Evolutionary conservation across 169 alveolate species (phyloP), one percentile per base, ranked within the genome.

Genomic region (Amoebophrya sp.): DNA sequence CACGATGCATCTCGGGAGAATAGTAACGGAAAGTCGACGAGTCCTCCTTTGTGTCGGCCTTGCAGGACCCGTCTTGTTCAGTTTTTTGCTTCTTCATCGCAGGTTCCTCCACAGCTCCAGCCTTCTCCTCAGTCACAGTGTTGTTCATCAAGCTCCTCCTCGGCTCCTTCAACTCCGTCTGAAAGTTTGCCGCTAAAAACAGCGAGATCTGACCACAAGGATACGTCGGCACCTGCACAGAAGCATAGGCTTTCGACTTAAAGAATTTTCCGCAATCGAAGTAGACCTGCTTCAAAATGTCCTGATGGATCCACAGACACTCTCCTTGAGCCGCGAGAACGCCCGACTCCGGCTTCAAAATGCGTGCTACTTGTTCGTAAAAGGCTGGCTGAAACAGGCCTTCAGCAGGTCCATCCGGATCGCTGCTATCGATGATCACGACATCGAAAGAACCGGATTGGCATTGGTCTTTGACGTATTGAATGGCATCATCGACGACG

Each of bases 331-430:
- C n/a, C 83, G 93, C 36, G 90, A 93, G 77, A 93, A 91, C 33
- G n/a, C n/a, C n/a, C n/a, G n/a, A n/a, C n/a, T n/a, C n/a, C n/a
- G n/a, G n/a, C n/a, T n/a, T n/a, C n/a, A n/a, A n/a, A n/a, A n/a
- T n/a, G n/a, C n/a, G n/a, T n/a, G n/a, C n/a, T n/a, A 94, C 94
- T 78, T 94, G 92, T 89, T 91, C 93, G 91, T 95, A 95, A 90
- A 95, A 95, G 65, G 89, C 95, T 90, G 93, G 93, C 55, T 93
- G 93, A 91, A 95, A 95, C 83, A 95, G 92, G 14, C 93, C 83
- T 89, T 90, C 95, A 14, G 95, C 95, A 0, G 96, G 96, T 39
- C 96, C 96, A 14, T 93, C 89, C 0, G 97, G 97, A 78, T 95
- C 97, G 40, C 95, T 94, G 55, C 95, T 93, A 47, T 95, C 97